A percentile compares a stretch with the other conserved stretches of the same genome.
phyloP scores from a whole-genome alignment of 176 grass and related monocot species.

The Pontederia paniculata region DNA sequence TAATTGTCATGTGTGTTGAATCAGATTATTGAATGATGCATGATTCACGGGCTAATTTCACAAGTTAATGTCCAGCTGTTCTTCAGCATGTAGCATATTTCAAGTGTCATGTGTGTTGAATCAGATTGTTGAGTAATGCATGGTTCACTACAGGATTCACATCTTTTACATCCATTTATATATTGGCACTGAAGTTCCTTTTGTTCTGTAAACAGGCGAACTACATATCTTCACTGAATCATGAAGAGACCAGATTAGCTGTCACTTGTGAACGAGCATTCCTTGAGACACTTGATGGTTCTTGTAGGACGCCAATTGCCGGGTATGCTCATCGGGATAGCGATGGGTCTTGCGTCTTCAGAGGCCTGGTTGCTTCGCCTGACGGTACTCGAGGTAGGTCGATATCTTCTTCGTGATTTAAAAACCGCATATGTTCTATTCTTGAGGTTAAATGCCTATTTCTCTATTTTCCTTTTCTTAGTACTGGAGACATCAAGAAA shows the following conservation, averaged over 20 bases:
- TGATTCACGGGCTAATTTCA: no score
- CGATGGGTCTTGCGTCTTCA: slow-evolving; percentile 69
- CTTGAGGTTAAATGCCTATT: slow-evolving; percentile 4
- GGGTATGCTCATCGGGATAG: slow-evolving; percentile 62
- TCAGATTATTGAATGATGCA: no score
- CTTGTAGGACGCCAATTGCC: slow-evolving; percentile 86
- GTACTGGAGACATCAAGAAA: slow-evolving; percentile 81
- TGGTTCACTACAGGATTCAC: no score
- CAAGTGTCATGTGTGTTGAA: no score
- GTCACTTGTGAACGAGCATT: slow-evolving; percentile 91
- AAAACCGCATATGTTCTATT: not conserved
- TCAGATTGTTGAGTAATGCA: no score
- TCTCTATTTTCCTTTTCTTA: slow-evolving; percentile 11
- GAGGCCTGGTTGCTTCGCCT: slow-evolving; percentile 83
- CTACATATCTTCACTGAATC: slow-evolving; percentile 75
- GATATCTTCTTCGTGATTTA: not conserved
- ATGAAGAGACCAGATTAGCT: slow-evolving; percentile 94
- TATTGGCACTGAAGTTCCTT: not conserved
- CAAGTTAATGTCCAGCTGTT: no score
- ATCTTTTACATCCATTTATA: slow-evolving; percentile 1
- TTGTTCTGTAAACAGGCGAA: slow-evolving; percentile 38
- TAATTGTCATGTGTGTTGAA: no score
- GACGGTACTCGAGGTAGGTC: slow-evolving; percentile 63
- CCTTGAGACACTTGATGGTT: slow-evolving; percentile 80
- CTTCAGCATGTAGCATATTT: no score